Conservation (phyloP, 2,329 filamentous ascomycete species). For the Conoideocrella luteorostrata region DNA sequence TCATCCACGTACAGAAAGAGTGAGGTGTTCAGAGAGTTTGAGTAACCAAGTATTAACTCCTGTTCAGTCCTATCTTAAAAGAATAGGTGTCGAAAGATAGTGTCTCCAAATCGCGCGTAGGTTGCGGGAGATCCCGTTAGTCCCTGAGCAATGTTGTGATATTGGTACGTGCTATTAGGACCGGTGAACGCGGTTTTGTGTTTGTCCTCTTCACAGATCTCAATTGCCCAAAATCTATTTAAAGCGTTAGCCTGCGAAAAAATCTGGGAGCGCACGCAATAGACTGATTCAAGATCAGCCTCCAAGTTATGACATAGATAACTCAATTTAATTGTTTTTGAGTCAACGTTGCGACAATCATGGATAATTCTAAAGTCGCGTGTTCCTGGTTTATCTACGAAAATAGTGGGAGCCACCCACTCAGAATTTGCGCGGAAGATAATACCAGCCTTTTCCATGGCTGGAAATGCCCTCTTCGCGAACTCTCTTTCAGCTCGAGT, state of each 20-base stretch:
- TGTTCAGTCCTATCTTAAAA: neutral
- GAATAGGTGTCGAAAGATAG: neutral
- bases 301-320: neutral
- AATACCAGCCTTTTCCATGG: neutral
- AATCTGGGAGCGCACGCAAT: too few species aligned
- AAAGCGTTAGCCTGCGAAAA: neutral
- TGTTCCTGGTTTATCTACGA: neutral
- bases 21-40: too few species aligned
- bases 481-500: neutral
- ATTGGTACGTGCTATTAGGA: neutral
- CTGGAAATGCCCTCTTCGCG: neutral
- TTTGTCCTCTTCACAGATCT: neutral
- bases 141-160: neutral
- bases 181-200: neutral
- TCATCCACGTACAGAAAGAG: too few species aligned
- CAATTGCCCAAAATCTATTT: neutral
- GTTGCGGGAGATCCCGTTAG: neutral
- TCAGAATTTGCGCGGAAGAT: neutral
- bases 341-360: neutral
- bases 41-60: too few species aligned
- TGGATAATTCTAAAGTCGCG: neutral
- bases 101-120: neutral
- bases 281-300: neutral
- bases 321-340: neutral
- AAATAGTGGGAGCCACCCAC: neutral